Percentiles rank a stretch among this genome's conserved stretches.
phyloP scores from a whole-genome alignment of 2,329 filamentous ascomycete species.

The Venturiaceae sp. region DNA sequence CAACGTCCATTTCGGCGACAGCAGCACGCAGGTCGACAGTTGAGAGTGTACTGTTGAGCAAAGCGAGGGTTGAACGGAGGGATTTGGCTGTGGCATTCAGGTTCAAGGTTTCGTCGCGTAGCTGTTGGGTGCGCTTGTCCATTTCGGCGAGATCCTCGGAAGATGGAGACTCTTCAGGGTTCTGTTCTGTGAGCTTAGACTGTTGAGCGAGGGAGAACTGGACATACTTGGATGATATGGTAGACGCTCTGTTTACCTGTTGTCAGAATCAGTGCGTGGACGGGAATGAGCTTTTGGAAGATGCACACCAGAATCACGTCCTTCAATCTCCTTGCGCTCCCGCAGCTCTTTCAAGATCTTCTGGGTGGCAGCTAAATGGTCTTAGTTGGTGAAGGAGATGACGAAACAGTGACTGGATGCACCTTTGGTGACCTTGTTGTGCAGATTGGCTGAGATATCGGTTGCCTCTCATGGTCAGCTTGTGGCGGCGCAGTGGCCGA shows the following conservation, averaged over 20 bases:
- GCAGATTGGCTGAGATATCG: slow-evolving; percentile 51
- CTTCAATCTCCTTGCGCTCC: slow-evolving; percentile 49
- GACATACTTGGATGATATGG: slow-evolving; percentile 38
- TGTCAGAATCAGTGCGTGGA: background rate
- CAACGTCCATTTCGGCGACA: slow-evolving; percentile 33
- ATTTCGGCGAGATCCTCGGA: slow-evolving; percentile 40
- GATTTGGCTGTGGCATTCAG: slow-evolving; percentile 39
- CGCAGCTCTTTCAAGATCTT: slow-evolving; percentile 56
- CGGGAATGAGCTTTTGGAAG: background rate
- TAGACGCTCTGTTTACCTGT: slow-evolving; percentile 54
- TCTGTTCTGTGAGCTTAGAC: slow-evolving; percentile 10
- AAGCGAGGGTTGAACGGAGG: slow-evolving; percentile 36
- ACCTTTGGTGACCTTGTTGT: slow-evolving; percentile 51
- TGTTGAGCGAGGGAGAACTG: background rate
- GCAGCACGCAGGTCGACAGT: slow-evolving; percentile 37
- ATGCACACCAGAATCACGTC: slow-evolving; percentile 40
- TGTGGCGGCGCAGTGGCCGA: background rate
- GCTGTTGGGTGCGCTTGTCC: slow-evolving; percentile 35
- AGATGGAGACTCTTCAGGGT: slow-evolving; percentile 37
- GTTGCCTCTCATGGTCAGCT: slow-evolving; percentile 28
- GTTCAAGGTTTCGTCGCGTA: slow-evolving; percentile 34
- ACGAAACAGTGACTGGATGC: background rate
- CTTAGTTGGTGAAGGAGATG: slow-evolving; percentile 8
- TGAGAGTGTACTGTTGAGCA: slow-evolving; percentile 38
- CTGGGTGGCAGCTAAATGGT: slow-evolving; percentile 40